These are phyloP conservation scores for Albifimbria verrucaria DNA, from an alignment of 2,329 filamentous ascomycete genomes.

Conservation along the genomic window DNA sequence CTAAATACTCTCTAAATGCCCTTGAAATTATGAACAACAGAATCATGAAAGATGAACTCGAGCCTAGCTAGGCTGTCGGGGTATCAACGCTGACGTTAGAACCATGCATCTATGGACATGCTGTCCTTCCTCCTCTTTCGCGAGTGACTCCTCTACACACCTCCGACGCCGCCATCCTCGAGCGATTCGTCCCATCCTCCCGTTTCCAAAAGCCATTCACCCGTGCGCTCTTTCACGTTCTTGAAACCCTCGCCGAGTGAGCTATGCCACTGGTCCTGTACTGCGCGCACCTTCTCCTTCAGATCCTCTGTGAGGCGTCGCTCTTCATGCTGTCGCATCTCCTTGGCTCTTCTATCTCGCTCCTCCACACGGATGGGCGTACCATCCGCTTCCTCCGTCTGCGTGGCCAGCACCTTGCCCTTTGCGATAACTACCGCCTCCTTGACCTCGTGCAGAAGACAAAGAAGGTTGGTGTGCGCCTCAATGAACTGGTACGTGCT, in stretches of 20 bases:
- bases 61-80: background rate
- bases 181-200: slow-evolving; percentile 87
- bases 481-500: slow-evolving; percentile 97
- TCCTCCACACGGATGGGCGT: slow-evolving; percentile 27
- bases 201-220: slow-evolving; percentile 67
- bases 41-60: background rate
- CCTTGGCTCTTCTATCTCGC: slow-evolving; percentile 41
- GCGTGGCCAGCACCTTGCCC: slow-evolving; percentile 63
- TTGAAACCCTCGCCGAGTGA: slow-evolving; percentile 77
- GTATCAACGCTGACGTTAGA: background rate
- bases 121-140: background rate
- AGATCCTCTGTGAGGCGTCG: slow-evolving; percentile 74
- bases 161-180: slow-evolving; percentile 54
- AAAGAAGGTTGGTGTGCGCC: slow-evolving; percentile 85
- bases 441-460: slow-evolving; percentile 86
- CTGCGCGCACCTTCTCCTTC: slow-evolving; percentile 87
- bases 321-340: slow-evolving; percentile 65
- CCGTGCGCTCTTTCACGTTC: slow-evolving; percentile 70
- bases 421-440: slow-evolving; percentile 71
- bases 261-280: slow-evolving; percentile 88
- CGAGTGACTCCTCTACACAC: slow-evolving; percentile 27
- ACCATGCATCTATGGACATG: slow-evolving; percentile 6
- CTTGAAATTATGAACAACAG: no score
- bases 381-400: slow-evolving; percentile 44
- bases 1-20: slow-evolving; percentile 4